Percentiles rank a stretch among this genome's conserved stretches.
Evolutionary conservation across 1,284 basidiomycete species (phyloP).

Genomic region (Mycena citricolor): DNA sequence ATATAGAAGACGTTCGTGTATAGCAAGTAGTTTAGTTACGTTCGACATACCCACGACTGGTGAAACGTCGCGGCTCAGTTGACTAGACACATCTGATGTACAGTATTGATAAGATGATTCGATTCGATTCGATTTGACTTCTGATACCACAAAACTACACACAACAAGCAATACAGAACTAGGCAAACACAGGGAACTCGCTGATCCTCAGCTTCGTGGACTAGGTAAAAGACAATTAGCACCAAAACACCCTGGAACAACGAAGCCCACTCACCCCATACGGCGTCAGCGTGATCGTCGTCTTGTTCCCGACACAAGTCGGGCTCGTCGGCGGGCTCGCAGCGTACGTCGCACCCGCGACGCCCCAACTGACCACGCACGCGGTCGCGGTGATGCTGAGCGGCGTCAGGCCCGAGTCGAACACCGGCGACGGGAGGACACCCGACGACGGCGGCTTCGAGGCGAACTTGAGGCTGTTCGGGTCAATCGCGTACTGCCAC

Average conservation of each 20-base stretch:
- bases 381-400: conserved; percentile 51
- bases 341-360: conserved; percentile 45
- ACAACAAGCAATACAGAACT: too few relatives aligned
- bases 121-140: too few relatives aligned
- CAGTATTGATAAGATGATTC: too few relatives aligned
- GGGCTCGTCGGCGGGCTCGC: conserved; percentile 33
- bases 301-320: conserved; percentile 42
- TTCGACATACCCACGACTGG: too few relatives aligned
- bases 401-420: conserved; percentile 39
- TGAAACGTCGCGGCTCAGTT: too few relatives aligned
- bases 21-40: too few relatives aligned
- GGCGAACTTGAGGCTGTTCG: conserved; percentile 7
- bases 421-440: conserved; percentile 17
- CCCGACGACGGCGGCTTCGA: conserved; percentile 14
- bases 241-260: too few relatives aligned
- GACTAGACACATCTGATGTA: too few relatives aligned
- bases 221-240: too few relatives aligned
- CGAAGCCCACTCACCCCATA: conserved; percentile 56
- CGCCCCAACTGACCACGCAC: conserved; percentile 49
- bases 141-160: too few relatives aligned
- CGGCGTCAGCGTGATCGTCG: conserved; percentile 48
- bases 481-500: conserved; percentile 18
- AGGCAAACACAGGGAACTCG: conserved; percentile 17
- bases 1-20: too few relatives aligned
- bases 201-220: conserved; percentile 21